Evolutionary conservation across 2,329 filamentous ascomycete genomes (phyloP).

Genomic region (Alternaria consortialis): DNA sequence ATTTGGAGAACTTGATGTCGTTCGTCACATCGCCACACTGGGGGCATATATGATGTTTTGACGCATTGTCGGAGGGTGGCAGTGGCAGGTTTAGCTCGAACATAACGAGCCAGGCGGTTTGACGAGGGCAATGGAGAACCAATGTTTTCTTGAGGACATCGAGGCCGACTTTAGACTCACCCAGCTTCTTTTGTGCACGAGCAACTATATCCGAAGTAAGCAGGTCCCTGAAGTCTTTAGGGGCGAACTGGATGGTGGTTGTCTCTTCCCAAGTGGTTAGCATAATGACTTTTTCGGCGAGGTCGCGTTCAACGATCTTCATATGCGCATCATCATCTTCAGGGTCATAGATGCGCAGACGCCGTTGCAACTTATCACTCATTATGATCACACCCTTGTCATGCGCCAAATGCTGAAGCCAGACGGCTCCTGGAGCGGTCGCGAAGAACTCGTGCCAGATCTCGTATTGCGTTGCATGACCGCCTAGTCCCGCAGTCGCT

Average conservation of each 20-base stretch:
- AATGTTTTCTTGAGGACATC: conserved; percentile 12
- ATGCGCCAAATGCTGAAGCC: conserved; percentile 9
- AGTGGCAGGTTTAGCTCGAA: conserved; percentile 7
- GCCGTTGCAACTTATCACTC: conserved; percentile 13
- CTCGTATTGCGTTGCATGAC: conserved; percentile 1
- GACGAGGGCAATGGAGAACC: conserved; percentile 5
- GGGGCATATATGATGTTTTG: neutral
- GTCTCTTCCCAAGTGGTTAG: neutral
- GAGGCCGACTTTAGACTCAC: conserved; percentile 9
- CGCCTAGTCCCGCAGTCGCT: neutral
- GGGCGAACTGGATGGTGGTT: neutral
- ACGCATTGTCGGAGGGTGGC: neutral
- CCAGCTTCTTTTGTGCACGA: conserved; percentile 1
- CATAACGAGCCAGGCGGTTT: conserved; percentile 2
- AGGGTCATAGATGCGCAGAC: conserved; percentile 13
- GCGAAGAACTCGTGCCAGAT: conserved; percentile 21
- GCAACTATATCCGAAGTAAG: conserved; percentile 1
- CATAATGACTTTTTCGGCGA: conserved; percentile 2
- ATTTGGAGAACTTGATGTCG: conserved; percentile 11
- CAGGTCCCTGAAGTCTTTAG: neutral
- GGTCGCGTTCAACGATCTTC: neutral
- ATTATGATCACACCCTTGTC: conserved; percentile 4
- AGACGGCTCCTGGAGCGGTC: conserved; percentile 3
- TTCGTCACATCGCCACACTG: conserved; percentile 7
- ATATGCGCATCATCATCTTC: neutral